Conservation (phyloP, 1,139 yeast species). For the Pichia sorboxylosa region DNA sequence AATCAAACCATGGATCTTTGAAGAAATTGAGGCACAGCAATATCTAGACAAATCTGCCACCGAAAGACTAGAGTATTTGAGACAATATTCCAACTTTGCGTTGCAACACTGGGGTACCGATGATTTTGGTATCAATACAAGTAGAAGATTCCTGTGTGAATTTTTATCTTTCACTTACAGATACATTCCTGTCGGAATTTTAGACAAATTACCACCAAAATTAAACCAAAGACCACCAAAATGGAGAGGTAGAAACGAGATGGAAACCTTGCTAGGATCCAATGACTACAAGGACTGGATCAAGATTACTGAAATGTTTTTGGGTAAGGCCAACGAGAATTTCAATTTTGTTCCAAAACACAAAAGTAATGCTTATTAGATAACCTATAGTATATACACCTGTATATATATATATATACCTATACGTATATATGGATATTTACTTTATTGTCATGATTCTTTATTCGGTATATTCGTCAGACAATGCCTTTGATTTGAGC, state of each 20-base stretch:
- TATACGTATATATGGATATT: not conserved
- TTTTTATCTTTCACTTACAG: slow-evolving; percentile 89
- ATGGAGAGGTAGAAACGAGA: slow-evolving; percentile 90
- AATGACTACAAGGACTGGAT: slow-evolving; percentile 89
- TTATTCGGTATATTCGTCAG: slow-evolving; percentile 41
- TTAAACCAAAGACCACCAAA: slow-evolving; percentile 88
- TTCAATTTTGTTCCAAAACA: slow-evolving; percentile 88
- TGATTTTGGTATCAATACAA: slow-evolving; percentile 79
- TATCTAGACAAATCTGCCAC: slow-evolving; percentile 82
- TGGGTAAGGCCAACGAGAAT: slow-evolving; percentile 68
- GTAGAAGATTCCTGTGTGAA: slow-evolving; percentile 89
- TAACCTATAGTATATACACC: slow-evolving; percentile 3
- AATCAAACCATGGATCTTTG: slow-evolving; percentile 97
- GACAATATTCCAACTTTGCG: slow-evolving; percentile 64
- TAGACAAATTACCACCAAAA: slow-evolving; percentile 80
- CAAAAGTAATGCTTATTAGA: slow-evolving; percentile 70
- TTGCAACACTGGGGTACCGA: slow-evolving; percentile 98
- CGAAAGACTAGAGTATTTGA: slow-evolving; percentile 71
- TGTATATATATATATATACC: slow-evolving; percentile 1
- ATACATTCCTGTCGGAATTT: slow-evolving; percentile 85
- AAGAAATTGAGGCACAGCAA: slow-evolving; percentile 83
- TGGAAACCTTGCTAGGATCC: slow-evolving; percentile 82
- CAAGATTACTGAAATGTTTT: slow-evolving; percentile 89
- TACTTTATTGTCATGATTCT: slow-evolving; percentile 18
- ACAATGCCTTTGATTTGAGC: slow-evolving; percentile 57